Percentiles rank a stretch among this genome's conserved stretches.
Evolutionary conservation across 129 eudicot genomes (phyloP).

Genomic region (Lonicera japonica): DNA sequence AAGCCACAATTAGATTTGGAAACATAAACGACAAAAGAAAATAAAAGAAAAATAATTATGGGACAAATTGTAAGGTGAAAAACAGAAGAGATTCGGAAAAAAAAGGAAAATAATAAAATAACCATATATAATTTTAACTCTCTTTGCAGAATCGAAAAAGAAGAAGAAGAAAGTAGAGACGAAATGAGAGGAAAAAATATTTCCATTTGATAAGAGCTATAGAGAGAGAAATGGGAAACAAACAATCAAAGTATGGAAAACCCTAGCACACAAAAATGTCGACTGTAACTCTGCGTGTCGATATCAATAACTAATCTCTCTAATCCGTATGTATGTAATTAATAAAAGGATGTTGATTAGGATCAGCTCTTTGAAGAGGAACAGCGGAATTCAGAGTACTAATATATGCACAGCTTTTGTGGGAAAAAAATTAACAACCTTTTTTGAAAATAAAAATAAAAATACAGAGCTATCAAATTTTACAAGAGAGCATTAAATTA

Average conservation of each 20-base stretch:
- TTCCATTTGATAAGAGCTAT: not conserved
- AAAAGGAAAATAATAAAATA: not conserved
- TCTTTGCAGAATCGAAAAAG: not conserved
- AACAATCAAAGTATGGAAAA: not conserved
- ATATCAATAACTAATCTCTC: no score
- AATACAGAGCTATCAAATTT: not conserved
- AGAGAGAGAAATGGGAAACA: not conserved
- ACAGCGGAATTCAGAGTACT: not conserved
- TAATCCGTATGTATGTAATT: not conserved
- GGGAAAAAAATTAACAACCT: not conserved
- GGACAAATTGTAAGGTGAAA: no score
- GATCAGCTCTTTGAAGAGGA: not conserved
- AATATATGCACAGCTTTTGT: not conserved
- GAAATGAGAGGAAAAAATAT: not conserved
- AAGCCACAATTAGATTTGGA: no score
- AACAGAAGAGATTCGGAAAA: not conserved
- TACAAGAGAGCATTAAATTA: no score
- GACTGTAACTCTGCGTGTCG: slow-evolving; percentile 2
- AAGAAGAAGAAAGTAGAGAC: not conserved
- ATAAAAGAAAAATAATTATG: no score
- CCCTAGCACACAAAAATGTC: slow-evolving; percentile 5
- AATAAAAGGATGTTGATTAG: no score
- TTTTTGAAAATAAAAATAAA: no score
- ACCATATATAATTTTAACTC: not conserved
- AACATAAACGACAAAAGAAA: no score